Conservation (phyloP, 345 rosid species). For the Carallia pectinifolia region DNA sequence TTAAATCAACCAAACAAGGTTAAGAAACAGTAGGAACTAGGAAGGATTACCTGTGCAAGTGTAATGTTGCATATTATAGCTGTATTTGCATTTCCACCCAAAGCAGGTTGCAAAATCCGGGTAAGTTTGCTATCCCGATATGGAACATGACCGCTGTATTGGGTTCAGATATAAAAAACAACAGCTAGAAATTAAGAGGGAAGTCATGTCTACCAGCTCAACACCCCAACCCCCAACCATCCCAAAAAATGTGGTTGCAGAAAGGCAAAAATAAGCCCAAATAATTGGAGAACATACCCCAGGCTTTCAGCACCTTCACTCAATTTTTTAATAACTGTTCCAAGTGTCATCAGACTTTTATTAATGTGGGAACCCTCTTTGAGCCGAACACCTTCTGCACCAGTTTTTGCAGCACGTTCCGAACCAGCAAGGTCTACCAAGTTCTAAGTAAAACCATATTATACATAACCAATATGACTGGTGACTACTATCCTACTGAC, state of each 20-base stretch:
- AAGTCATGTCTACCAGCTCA: no score
- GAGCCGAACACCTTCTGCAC: slow-evolving; percentile 95
- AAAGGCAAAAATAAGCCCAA: neutral
- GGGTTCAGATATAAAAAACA: slow-evolving; percentile 6
- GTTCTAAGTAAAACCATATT: slow-evolving; percentile 48
- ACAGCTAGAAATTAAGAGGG: neutral
- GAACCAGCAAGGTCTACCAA: slow-evolving; percentile 99
- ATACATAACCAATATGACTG: slow-evolving; percentile 5
- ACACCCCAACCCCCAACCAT: neutral
- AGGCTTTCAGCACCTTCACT: slow-evolving; percentile 98
- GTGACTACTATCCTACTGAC: no score
- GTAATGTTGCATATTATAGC: slow-evolving; percentile 98
- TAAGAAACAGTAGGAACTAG: neutral
- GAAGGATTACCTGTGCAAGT: slow-evolving; percentile 71
- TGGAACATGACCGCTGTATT: slow-evolving; percentile 88
- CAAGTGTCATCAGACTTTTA: slow-evolving; percentile 93
- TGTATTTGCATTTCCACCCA: slow-evolving; percentile 98
- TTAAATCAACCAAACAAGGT: neutral
- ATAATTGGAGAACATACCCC: slow-evolving; percentile 49
- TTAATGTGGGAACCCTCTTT: slow-evolving; percentile 98
- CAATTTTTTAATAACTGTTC: slow-evolving; percentile 91
- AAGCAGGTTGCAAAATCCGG: slow-evolving; percentile 91
- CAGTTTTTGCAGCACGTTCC: slow-evolving; percentile 97
- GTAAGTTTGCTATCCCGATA: slow-evolving; percentile 98
- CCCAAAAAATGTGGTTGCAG: no score